Evolutionary conservation across 257 asterid species (phyloP), one percentile per base, ranked within the genome.

Genomic region (Nicotiana undulata): DNA sequence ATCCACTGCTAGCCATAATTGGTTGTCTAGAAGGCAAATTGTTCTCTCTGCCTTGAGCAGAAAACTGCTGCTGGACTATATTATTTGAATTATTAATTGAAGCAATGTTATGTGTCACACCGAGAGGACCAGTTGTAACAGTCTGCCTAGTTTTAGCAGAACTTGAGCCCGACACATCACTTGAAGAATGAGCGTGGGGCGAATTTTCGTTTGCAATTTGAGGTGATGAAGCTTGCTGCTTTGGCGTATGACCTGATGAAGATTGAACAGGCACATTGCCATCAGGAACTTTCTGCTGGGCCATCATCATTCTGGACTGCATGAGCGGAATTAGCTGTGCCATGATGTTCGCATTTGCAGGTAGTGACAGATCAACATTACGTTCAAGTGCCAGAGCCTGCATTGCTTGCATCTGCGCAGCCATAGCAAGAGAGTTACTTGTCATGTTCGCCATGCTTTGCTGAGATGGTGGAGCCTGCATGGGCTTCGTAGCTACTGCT

Each of bases 341-440:
- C 74, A 94, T 86, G 81, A 92, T 79, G 86, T 82, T 89, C 68
- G 97, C 98, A 90, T 91, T 93, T 51, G 95, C 94, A 81, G 99
- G 99, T 85, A 88, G 84, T 58, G 98, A 91, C 86, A 94, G 89
- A 85, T 96, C 98, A 85, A 96, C 92, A 84, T 90, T 92, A 86
- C 90, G 98, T 80, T 94, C 99, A 82, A 86, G 91, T 9, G 98
- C 99, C 88, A 94, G 85, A 75, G 97, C 97, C 87, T 95, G 97
- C 85, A 93, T 85, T 60, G 97, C 93, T 84, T 93, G 99, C 98
- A 93, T 86, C 84, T 91, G 98, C 65, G 97, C 96, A 82, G 96
- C 97, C 91, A 94, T 85, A 79, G 93, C 85, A 75, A 89, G 83
- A 58, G 87, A 90, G 82, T 87, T 94, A 88, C 85, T 90, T 6